Evolutionary conservation across 495 filamentous ascomycete species (phyloP).

Genomic region (Neurospora hispaniola): DNA sequence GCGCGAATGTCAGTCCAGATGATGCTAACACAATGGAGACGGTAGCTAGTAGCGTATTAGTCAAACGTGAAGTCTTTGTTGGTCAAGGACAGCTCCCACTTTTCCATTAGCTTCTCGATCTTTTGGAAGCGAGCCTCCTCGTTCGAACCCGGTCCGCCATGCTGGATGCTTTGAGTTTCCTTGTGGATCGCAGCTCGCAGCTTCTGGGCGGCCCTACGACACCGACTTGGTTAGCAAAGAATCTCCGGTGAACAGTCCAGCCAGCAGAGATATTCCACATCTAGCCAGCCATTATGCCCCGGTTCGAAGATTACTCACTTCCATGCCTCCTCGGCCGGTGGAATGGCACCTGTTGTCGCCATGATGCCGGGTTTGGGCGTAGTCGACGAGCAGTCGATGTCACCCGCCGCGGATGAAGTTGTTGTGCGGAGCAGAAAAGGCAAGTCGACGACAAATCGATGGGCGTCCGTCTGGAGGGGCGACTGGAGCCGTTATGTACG

Average conservation of each 20-base stretch:
- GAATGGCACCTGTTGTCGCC: slow-evolving; percentile 4
- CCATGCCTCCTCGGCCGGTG: slow-evolving; percentile 14
- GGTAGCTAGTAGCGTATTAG: slow-evolving; percentile 44
- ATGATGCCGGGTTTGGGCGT: background rate
- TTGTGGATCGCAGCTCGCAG: slow-evolving; percentile 15
- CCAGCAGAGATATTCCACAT: background rate
- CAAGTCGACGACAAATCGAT: background rate
- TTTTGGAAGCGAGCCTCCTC: slow-evolving; percentile 41
- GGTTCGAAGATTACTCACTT: slow-evolving; percentile 12
- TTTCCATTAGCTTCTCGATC: slow-evolving; percentile 45
- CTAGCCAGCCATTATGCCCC: background rate
- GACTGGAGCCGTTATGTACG: background rate
- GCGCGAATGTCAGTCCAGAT: slow-evolving; percentile 66
- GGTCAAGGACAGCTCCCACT: slow-evolving; percentile 34
- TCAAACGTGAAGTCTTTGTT: slow-evolving; percentile 13
- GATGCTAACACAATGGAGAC: slow-evolving; percentile 55
- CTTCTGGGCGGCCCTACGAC: slow-evolving; percentile 17
- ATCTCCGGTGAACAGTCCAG: background rate
- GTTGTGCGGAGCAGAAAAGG: background rate
- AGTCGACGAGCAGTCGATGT: background rate
- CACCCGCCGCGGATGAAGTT: background rate
- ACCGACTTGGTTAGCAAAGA: slow-evolving; percentile 4
- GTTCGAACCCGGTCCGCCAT: slow-evolving; percentile 26
- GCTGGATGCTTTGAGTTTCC: slow-evolving; percentile 34
- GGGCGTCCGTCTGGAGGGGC: background rate